Conservation (phyloP, 164 flowering plant species). For the Santalum album region DNA sequence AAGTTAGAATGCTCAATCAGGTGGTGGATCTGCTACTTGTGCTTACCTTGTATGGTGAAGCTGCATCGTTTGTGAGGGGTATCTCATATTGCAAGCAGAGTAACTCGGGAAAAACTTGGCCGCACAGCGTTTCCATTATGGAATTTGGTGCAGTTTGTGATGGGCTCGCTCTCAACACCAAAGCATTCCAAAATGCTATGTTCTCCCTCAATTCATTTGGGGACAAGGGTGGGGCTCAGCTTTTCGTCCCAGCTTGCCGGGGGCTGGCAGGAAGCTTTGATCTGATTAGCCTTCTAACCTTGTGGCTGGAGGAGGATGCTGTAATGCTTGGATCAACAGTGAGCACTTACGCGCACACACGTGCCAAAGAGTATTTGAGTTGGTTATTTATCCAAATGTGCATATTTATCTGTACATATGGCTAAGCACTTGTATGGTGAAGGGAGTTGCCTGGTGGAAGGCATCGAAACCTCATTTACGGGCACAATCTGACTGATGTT, state of each 20-base stretch:
- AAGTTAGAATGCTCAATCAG: too few relatives aligned
- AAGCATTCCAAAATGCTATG: slow-evolving; percentile 47
- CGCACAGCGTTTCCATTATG: background rate
- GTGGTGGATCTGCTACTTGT: background rate
- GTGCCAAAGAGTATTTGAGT: background rate
- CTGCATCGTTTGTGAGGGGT: background rate
- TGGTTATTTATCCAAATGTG: too few relatives aligned
- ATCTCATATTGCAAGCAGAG: background rate
- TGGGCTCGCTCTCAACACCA: background rate
- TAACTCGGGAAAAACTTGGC: background rate
- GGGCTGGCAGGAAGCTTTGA: slow-evolving; percentile 76
- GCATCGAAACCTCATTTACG: slow-evolving; percentile 49
- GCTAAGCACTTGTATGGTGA: too few relatives aligned
- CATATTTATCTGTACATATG: too few relatives aligned
- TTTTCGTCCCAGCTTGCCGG: slow-evolving; percentile 65
- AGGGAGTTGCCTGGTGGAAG: slow-evolving; percentile 66
- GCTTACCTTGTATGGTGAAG: background rate
- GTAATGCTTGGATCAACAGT: slow-evolving; percentile 66
- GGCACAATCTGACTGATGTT: slow-evolving; percentile 45
- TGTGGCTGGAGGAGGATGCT: slow-evolving; percentile 57
- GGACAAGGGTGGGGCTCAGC: slow-evolving; percentile 83
- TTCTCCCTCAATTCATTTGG: slow-evolving; percentile 69
- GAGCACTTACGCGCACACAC: slow-evolving; percentile 8
- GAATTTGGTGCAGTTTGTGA: background rate
- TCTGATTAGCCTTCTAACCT: slow-evolving; percentile 70